Base-by-base conservation (phyloP, 2,329 filamentous ascomycete species). In the Fusarium equiseti region DNA sequence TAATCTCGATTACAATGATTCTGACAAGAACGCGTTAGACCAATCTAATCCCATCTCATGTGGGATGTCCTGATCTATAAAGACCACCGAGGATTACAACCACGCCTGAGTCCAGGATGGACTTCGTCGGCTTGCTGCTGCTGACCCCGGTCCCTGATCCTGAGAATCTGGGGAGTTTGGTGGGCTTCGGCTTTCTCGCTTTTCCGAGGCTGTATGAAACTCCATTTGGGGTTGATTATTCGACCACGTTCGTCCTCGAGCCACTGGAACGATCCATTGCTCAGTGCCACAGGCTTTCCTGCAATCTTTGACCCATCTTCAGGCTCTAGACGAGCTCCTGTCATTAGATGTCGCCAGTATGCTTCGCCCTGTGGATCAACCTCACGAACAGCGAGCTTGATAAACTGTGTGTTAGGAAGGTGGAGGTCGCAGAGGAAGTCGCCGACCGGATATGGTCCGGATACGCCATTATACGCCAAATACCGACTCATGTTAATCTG, bases 371-470 rank as follows among this genome's bases (percentile, higher is more conserved):
- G 29, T 12, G 57, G 58, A 15, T 45, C 50, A 18, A 35, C 20
- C 15, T 32, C 27, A 16, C 60, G 63, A 5, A 6, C 11, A 18
- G 65, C 73, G 35, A 75, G 20, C 42, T 71, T 76, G 16, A 66
- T 13, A 9, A 75, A 27, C 4, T 44, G 24, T 4, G 58, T 65
- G 16, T 43, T 65, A 38, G 22, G 43, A n/a, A 22, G 50, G n/a
- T 70, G 44, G 18, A 76, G 22, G 20, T 74, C 53, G 48, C 70
- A 72, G n/a, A 75, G 59, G 35, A 35, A 74, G 8, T 71, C 57
- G 13, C 74, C 74, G 49, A 75, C 27, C 32, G 71, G 61, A 31
- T 72, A 76, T n/a, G 72, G 74, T 5, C 74, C 74, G 2, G 38
- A 18, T 10, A 65, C 43, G 18, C 60, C 59, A 12, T 27, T 63